A percentile compares a stretch with the other conserved stretches of the same genome.
These are phyloP conservation scores for Rhipidocladum racemiflorum DNA, from an alignment of 176 grass and related monocot genomes.

Conservation along the genomic window DNA sequence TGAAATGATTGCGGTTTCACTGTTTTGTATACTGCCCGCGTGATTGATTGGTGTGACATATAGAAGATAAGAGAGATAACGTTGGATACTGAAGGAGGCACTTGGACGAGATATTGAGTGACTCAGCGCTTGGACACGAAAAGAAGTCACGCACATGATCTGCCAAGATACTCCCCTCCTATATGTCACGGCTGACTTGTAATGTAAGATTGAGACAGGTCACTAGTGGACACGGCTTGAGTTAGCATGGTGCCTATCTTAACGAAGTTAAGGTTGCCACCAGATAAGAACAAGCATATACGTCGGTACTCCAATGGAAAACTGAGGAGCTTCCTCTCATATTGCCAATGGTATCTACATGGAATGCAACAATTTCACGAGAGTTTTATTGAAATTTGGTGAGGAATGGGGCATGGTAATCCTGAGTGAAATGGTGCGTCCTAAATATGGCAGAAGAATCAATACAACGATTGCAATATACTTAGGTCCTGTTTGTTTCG, in stretches of 20 bases:
- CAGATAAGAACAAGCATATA: neutral
- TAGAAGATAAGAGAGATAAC: neutral
- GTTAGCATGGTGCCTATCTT: neutral
- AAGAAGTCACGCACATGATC: neutral
- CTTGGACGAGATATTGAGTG: neutral
- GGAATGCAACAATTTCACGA: neutral
- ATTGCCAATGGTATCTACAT: neutral
- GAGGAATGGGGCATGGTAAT: neutral
- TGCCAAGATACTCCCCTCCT: neutral
- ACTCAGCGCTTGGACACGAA: neutral
- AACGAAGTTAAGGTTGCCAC: neutral
- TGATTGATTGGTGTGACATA: neutral
- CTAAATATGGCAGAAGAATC: neutral
- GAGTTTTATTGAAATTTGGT: neutral
- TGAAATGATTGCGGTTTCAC: neutral
- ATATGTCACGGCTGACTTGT: neutral
- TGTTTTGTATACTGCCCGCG: neutral
- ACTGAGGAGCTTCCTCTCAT: neutral
- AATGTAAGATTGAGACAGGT: neutral
- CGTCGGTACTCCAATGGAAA: neutral
- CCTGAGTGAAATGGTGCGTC: too few relatives aligned
- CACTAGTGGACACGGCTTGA: neutral
- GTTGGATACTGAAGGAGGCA: neutral
- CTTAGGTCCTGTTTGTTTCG: neutral
- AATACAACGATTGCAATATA: neutral